Conservation (phyloP, 2,329 filamentous ascomycete genomes). For the Hypoxylon sp. region DNA sequence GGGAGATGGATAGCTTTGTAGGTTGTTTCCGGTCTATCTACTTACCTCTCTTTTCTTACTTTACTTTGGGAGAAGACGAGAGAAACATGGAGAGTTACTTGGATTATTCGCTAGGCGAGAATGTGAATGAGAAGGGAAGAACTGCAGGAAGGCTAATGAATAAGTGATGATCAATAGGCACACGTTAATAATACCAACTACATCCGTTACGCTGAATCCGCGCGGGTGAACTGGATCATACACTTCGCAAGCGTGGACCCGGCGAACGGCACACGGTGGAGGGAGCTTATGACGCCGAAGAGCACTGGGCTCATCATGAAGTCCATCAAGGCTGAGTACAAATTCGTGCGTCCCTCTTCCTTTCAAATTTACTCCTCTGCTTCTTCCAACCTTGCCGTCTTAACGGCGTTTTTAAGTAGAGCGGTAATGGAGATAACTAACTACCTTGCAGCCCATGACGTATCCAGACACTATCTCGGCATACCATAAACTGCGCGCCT, state of each 20-base stretch:
- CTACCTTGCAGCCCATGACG: slow-evolving; percentile 76
- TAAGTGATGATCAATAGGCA: slow-evolving; percentile 55
- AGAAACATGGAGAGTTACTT: not conserved
- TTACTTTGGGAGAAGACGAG: not conserved
- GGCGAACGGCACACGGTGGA: slow-evolving; percentile 74
- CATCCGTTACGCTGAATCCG: slow-evolving; percentile 85
- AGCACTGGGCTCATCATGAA: slow-evolving; percentile 82
- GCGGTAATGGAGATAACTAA: not conserved
- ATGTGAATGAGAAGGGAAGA: slow-evolving; percentile 56
- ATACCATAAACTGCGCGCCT: slow-evolving; percentile 79
- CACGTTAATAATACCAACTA: slow-evolving; percentile 93
- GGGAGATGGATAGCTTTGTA: slow-evolving; percentile 80
- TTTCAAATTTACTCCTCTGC: not conserved
- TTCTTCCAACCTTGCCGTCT: slow-evolving; percentile 2
- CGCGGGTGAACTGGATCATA: slow-evolving; percentile 82
- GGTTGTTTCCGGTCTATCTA: slow-evolving; percentile 42
- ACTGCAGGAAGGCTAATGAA: slow-evolving; percentile 63
- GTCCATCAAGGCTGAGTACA: slow-evolving; percentile 86
- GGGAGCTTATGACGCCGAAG: slow-evolving; percentile 75
- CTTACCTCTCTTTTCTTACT: slow-evolving; percentile 1
- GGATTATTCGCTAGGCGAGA: too few species aligned
- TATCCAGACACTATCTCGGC: slow-evolving; percentile 88
- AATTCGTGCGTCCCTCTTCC: slow-evolving; percentile 75
- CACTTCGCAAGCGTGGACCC: slow-evolving; percentile 78
- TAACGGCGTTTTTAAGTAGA: not conserved